Evolutionary conservation across 306 rosid species (phyloP).

Genomic region (Fagus crenata): DNA sequence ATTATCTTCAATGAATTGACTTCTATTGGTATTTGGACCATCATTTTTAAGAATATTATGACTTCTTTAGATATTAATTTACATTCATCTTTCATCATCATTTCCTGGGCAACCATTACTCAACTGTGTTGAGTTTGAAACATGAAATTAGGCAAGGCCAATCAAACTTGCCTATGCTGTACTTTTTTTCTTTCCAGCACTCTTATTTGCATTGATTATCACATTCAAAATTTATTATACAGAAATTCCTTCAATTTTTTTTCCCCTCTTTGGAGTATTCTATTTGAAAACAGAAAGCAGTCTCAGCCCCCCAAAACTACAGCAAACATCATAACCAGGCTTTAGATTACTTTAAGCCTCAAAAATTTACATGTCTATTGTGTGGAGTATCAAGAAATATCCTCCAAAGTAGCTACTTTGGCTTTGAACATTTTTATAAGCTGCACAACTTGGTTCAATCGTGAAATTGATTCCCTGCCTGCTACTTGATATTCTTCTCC

Average conservation of each 20-base stretch:
- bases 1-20: slow-evolving; percentile 1
- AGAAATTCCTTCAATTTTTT: neutral
- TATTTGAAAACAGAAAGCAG: too few species aligned
- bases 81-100: neutral
- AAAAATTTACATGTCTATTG: too few species aligned
- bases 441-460: too few species aligned
- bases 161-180: neutral
- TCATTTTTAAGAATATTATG: neutral
- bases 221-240: neutral
- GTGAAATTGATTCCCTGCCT: too few species aligned
- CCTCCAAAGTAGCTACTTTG: too few species aligned
- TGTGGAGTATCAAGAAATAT: too few species aligned
- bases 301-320: too few species aligned
- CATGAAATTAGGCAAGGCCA: neutral
- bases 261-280: too few species aligned
- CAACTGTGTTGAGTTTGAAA: neutral
- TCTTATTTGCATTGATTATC: neutral
- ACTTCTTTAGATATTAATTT: neutral
- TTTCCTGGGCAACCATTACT: neutral
- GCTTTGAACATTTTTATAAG: too few species aligned
- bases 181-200: neutral
- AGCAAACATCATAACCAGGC: too few species aligned
- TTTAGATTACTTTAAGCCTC: too few species aligned
- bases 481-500: neutral
- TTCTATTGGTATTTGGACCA: neutral